phyloP scores from a whole-genome alignment of 2,329 filamentous ascomycete species.

The Botrytis byssoidea region DNA sequence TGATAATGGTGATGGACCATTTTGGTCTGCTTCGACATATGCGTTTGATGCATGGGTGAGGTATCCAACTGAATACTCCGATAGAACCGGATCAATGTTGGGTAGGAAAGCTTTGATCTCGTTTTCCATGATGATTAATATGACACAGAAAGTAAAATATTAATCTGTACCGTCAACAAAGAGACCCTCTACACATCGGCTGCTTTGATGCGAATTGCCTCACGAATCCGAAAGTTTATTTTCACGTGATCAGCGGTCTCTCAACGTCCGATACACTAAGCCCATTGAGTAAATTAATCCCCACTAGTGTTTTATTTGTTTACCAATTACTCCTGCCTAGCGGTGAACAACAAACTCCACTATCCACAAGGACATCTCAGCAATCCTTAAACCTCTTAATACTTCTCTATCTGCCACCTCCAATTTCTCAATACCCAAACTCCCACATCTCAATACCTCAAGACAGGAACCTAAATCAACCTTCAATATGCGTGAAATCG shows the following conservation, averaged over 20 bases:
- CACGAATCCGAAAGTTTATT: not conserved
- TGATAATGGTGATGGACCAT: conserved; percentile 70
- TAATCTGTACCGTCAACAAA: not conserved
- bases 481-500: conserved; percentile 72
- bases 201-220: conserved; percentile 12
- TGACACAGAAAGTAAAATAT: not conserved
- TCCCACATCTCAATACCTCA: conserved; percentile 18
- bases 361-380: conserved; percentile 28
- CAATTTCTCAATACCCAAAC: conserved; percentile 19
- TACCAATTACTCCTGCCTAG: conserved; percentile 21
- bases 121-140: conserved; percentile 64
- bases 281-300: not conserved
- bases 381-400: conserved; percentile 27
- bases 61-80: conserved; percentile 92
- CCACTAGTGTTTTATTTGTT: conserved; percentile 20
- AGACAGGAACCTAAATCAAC: conserved; percentile 32
- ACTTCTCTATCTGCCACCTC: conserved; percentile 27
- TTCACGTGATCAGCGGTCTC: conserved; percentile 1
- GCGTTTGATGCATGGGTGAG: conserved; percentile 87
- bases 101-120: conserved; percentile 83
- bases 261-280: not conserved
- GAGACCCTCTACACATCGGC: not conserved
- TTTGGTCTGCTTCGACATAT: conserved; percentile 71
- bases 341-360: conserved; percentile 27
- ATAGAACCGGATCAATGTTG: conserved; percentile 82